Evolutionary conservation across 2,329 filamentous ascomycete species (phyloP), one percentile per base, ranked within the genome.

Genomic region (Colletotrichum sp.): DNA sequence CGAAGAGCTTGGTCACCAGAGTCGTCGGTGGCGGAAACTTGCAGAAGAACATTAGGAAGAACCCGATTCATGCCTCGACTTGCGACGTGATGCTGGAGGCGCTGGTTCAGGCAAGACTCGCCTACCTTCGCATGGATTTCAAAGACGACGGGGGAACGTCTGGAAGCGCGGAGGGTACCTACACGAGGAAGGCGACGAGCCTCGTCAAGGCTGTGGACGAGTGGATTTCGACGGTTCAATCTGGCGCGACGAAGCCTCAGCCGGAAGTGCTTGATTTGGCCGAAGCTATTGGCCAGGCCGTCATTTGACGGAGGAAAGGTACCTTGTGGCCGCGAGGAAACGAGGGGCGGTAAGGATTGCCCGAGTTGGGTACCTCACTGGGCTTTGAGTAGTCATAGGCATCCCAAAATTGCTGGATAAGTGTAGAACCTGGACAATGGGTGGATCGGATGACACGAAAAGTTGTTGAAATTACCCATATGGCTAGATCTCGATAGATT

Each of bases 401-500:
- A 48, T 4, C 2, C 39, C 39, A n/a, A 48, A 7, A 48, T 48
- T 48, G 39, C 39, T n/a, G 39, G 18, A 43, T 5, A 43, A 43
- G 5, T 43, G 39, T 43, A 43, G 5, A 43, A 3, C 39, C 39
- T n/a, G 9, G 39, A n/a, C 0, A 10, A 43, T n/a, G 18, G 18
- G 18, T 43, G 39, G 18, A n/a, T 43, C 1, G 39, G 8, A 2
- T 6, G 6, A 0, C 1, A 5, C 5, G 5, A 6, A 43, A 4
- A 5, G 9, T 43, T 43, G 39, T 43, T 43, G 39, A n/a, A 43
- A 10, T n/a, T 4, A 43, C 9, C 3, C 1, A n/a, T 6, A 48
- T 48, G 5, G 39, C 39, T 48, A 48, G 39, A 48, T n/a, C 18
- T n/a, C 36, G 0, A 48, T 5, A 48, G 39, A 48, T 48, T 48